Conservation (phyloP, 768 basidiomycete species). For the Lactifluus echinatus region DNA sequence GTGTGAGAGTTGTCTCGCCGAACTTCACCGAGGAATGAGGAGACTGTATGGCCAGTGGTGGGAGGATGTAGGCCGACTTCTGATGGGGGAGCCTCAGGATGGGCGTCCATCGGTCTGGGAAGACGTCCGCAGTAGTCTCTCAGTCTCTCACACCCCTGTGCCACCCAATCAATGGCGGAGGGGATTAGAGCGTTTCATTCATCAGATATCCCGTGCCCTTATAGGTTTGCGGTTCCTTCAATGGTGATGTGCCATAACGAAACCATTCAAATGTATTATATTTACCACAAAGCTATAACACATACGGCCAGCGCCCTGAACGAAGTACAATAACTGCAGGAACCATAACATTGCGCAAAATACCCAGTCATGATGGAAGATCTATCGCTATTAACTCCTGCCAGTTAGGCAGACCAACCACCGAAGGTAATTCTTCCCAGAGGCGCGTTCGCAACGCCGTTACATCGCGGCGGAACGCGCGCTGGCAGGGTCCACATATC, state of each 20-base stretch:
- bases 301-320: background rate
- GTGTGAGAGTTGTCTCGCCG: conserved; percentile 9
- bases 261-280: background rate
- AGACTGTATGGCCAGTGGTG: conserved; percentile 13
- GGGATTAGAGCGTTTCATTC: background rate
- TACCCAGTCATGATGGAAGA: conserved; percentile 19
- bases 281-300: background rate
- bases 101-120: conserved; percentile 6
- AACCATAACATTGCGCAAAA: background rate
- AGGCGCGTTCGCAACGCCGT: conserved; percentile 30
- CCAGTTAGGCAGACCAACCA: conserved; percentile 43
- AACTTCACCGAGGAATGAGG: conserved; percentile 17
- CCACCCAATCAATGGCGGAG: background rate
- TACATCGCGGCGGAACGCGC: conserved; percentile 36
- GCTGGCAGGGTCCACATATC: conserved; percentile 39
- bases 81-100: conserved; percentile 8
- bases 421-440: conserved; percentile 41
- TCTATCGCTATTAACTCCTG: conserved; percentile 31
- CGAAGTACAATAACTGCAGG: background rate
- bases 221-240: background rate
- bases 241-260: background rate
- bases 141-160: background rate
- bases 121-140: background rate
- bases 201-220: background rate
- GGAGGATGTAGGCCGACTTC: conserved; percentile 13